Conservation (phyloP, 2,329 filamentous ascomycete genomes). For the Nemania sp. region DNA sequence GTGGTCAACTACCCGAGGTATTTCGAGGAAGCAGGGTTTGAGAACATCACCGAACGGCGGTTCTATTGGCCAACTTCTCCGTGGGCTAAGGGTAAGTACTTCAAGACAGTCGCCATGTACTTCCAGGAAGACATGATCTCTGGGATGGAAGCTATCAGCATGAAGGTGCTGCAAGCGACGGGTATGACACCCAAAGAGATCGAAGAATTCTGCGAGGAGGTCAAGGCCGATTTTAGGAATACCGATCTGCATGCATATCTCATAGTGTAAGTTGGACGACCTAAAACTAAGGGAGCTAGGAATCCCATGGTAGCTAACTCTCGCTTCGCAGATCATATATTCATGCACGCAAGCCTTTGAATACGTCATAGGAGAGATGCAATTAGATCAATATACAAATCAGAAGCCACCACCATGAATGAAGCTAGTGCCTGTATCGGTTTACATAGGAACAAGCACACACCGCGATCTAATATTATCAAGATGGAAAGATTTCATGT, state of each 20-base stretch:
- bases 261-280: constrained; percentile 46
- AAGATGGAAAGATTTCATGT: background rate
- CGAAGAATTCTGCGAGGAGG: constrained; percentile 48
- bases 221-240: constrained; percentile 50
- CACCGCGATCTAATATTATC: background rate
- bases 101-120: constrained; percentile 52
- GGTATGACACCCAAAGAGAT: constrained; percentile 49
- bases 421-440: background rate
- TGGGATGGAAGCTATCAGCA: constrained; percentile 51
- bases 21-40: constrained; percentile 51
- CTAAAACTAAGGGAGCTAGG: background rate
- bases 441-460: background rate
- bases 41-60: constrained; percentile 48
- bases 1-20: constrained; percentile 46
- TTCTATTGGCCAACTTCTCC: constrained; percentile 52
- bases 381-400: background rate
- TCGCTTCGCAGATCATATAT: constrained; percentile 41
- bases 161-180: constrained; percentile 50
- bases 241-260: constrained; percentile 52
- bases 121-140: constrained; percentile 49
- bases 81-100: constrained; percentile 53
- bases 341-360: constrained; percentile 42
- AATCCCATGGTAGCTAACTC: constrained; percentile 11
- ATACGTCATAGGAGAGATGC: constrained; percentile 19
- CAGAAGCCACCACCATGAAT: background rate